Base-by-base conservation (phyloP, 495 filamentous ascomycete genomes). In the Usnea hakonensis region DNA sequence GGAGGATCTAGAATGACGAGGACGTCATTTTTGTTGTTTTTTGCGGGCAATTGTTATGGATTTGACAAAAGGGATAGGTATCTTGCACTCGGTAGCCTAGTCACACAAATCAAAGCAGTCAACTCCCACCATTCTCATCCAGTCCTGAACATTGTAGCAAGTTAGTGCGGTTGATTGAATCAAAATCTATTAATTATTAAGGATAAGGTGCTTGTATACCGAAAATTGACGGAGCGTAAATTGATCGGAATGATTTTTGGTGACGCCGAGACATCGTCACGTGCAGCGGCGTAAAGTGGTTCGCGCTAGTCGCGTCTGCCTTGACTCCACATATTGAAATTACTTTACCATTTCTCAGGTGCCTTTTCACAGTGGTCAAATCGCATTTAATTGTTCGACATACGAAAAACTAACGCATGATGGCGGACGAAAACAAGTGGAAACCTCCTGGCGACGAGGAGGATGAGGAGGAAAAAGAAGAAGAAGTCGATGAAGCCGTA, bases 401-500 rank as follows among this genome's bases (percentile, higher is more conserved):
- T 13, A n/a, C 2, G 16, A 19, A 6, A 33, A 17, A 21, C 8
- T 57, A n/a, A 36, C 40, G 21, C n/a, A 73, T 38, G 2, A 81
- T 81, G 80, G 74, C 76, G 16, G 79, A 79, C 9, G 73, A 76
- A 8, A 73, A 71, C 21, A 70, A 70, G 36, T 68, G 66, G 66
- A 70, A 61, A 54, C 57, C 70, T 32, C 74, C 71, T 16, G 77
- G 78, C 55, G 79, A 80, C 16, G 80, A 83, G 1, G 78, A 78
- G 26, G 76, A 77, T 21, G 86, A 89, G 57, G 86, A 88, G 26
- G 87, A 50, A 86, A 87, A 50, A 86, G 84, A 90, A 17, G 86
- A 88, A 61, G 89, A 90, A 69, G 69, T 87, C 28, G 89, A 90
- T 71, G 86, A 94, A 64, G 76, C 79, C 17, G 89, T 90, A 76